These are phyloP conservation scores for Colletotrichum theobromicola DNA, from an alignment of 2,329 filamentous ascomycete species.

Conservation along the genomic window DNA sequence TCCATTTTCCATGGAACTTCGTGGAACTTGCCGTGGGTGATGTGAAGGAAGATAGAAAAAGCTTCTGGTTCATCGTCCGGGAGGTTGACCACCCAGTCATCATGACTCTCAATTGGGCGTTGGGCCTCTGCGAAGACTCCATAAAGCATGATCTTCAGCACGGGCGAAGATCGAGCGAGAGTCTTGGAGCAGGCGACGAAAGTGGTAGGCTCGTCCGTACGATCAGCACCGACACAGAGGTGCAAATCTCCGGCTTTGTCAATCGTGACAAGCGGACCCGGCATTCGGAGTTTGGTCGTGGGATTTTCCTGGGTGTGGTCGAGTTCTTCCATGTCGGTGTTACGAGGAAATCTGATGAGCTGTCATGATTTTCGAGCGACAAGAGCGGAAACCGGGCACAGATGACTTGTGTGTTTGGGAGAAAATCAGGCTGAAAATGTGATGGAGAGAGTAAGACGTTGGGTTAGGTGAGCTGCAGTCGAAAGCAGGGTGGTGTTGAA, in stretches of 20 bases:
- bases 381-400: too few relatives aligned
- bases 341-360: too few relatives aligned
- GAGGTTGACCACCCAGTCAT: not conserved
- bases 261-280: not conserved
- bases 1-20: not conserved
- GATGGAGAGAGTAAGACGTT: too few relatives aligned
- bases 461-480: too few relatives aligned
- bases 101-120: not conserved
- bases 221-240: not conserved
- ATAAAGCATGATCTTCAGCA: not conserved
- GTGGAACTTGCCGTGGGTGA: not conserved
- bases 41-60: not conserved
- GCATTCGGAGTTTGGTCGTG: not conserved
- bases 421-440: too few relatives aligned
- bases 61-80: not conserved
- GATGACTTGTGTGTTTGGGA: too few relatives aligned
- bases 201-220: not conserved
- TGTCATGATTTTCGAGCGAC: too few relatives aligned
- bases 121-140: not conserved
- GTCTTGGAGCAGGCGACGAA: not conserved
- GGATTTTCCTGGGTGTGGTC: not conserved
- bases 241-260: not conserved
- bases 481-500: too few relatives aligned
- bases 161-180: not conserved
- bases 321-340: not conserved